Percentiles rank a stretch among this genome's conserved stretches.
Conservation (phyloP, 495 filamentous ascomycete species). For the Talaromyces ruber region DNA sequence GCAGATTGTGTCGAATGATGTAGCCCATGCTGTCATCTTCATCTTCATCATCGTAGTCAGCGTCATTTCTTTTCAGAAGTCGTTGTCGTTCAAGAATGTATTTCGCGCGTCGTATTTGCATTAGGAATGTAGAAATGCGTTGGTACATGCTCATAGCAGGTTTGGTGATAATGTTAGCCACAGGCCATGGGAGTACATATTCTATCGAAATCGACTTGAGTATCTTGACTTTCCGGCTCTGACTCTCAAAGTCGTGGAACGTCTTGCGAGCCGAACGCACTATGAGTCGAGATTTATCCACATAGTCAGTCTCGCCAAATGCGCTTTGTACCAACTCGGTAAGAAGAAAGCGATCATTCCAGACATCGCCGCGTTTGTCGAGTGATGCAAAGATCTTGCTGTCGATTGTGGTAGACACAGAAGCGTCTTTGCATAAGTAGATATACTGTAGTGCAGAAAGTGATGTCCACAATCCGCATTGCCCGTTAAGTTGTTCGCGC, state of each 20-base stretch:
- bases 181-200: slow-evolving; percentile 70
- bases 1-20: slow-evolving; percentile 58
- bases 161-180: slow-evolving; percentile 71
- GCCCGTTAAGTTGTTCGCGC: slow-evolving; percentile 54
- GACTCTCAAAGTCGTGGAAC: slow-evolving; percentile 5
- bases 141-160: slow-evolving; percentile 56
- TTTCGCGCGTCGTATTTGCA: slow-evolving; percentile 69
- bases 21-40: slow-evolving; percentile 43
- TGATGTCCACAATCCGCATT: slow-evolving; percentile 56
- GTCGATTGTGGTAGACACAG: slow-evolving; percentile 52
- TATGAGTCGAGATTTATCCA: slow-evolving; percentile 52
- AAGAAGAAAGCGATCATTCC: slow-evolving; percentile 76
- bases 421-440: slow-evolving; percentile 67
- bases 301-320: slow-evolving; percentile 40
- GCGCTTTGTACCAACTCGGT: slow-evolving; percentile 70
- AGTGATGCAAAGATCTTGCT: slow-evolving; percentile 68
- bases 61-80: slow-evolving; percentile 9
- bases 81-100: slow-evolving; percentile 55
- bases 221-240: slow-evolving; percentile 34
- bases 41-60: slow-evolving; percentile 2
- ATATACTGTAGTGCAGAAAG: slow-evolving; percentile 62
- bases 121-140: slow-evolving; percentile 60
- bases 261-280: slow-evolving; percentile 31
- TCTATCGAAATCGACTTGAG: slow-evolving; percentile 49
- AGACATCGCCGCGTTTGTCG: slow-evolving; percentile 53